Evolutionary conservation across 83 land plant species (phyloP).

Genomic region (Picea abies): DNA sequence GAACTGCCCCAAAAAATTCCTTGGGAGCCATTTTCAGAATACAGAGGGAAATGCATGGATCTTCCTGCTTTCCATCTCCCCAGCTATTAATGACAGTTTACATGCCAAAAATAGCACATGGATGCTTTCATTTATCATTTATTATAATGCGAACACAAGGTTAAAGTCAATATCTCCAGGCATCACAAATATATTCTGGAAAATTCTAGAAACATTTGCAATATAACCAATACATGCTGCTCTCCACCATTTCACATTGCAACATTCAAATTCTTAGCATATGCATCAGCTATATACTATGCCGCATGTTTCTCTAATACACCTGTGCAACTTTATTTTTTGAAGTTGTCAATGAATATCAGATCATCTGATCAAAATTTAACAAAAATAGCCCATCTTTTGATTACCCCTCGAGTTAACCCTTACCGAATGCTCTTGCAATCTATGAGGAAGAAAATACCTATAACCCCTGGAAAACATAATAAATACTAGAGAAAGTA

Average conservation of each 20-base stretch:
- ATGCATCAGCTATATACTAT: not conserved
- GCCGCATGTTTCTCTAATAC: not conserved
- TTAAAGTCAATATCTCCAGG: constrained; percentile 6
- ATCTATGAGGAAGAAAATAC: not conserved
- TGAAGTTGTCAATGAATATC: no score
- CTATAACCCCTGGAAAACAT: not conserved
- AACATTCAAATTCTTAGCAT: not conserved
- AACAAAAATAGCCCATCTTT: no score
- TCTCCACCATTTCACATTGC: not conserved
- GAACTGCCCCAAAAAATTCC: not conserved
- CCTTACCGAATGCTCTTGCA: not conserved
- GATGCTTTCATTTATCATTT: not conserved
- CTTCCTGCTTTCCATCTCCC: not conserved
- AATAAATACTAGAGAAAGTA: not conserved
- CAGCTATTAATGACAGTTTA: not conserved
- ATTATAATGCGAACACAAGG: not conserved
- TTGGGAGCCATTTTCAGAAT: not conserved
- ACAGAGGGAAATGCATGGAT: not conserved
- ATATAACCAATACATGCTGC: constrained; percentile 1
- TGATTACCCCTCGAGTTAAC: not conserved
- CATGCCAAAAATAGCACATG: not conserved
- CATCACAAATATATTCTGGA: not conserved
- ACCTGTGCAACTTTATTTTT: not conserved
- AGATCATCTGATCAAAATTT: no score
- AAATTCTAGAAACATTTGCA: not conserved